These are phyloP conservation scores for Xylaria scruposa DNA, from an alignment of 495 filamentous ascomycete genomes.

Conservation along the genomic window DNA sequence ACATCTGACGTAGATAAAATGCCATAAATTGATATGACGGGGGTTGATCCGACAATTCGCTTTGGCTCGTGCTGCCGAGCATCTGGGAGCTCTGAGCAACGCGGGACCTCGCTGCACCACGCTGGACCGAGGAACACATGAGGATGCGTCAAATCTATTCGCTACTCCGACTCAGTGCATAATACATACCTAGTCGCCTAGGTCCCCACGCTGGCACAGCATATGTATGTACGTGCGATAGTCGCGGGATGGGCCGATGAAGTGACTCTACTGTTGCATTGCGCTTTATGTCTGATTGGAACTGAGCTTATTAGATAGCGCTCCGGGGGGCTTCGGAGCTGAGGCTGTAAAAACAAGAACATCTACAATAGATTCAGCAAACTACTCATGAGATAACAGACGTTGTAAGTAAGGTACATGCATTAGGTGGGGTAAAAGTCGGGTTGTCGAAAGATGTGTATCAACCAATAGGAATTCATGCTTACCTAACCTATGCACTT, in stretches of 20 bases:
- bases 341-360: not conserved
- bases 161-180: not conserved
- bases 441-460: not conserved
- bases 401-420: too few species aligned
- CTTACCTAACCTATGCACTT: not conserved
- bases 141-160: not conserved
- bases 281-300: not conserved
- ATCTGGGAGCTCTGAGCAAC: not conserved
- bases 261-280: constrained; percentile 1
- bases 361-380: not conserved
- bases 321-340: not conserved
- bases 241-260: constrained; percentile 10
- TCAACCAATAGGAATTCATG: not conserved
- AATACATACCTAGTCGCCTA: not conserved
- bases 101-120: constrained; percentile 11
- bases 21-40: not conserved
- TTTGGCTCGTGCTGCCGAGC: not conserved
- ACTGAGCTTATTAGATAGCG: not conserved
- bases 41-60: constrained; percentile 7
- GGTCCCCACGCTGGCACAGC: not conserved
- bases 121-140: constrained; percentile 9
- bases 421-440: too few species aligned
- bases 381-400: not conserved
- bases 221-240: too few species aligned
- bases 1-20: constrained; percentile 19